Percentiles rank a stretch among this genome's conserved stretches.
phyloP scores from a whole-genome alignment of 2,329 filamentous ascomycete species.

The Diaporthe citriasiana region DNA sequence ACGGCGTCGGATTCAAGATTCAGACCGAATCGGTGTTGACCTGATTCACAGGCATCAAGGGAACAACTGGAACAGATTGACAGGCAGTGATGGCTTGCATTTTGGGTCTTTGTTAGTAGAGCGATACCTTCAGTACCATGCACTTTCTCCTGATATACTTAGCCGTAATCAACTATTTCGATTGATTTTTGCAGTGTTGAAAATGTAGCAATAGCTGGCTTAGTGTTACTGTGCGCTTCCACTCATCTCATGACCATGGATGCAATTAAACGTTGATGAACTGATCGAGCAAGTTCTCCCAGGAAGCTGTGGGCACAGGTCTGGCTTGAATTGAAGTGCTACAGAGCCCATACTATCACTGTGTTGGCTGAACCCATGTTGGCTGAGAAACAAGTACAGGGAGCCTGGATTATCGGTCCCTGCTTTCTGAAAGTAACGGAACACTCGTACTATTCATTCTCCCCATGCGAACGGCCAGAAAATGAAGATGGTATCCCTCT shows the following conservation, averaged over 20 bases:
- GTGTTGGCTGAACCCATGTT: neutral
- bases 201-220: no score
- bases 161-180: neutral
- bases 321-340: neutral
- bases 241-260: no score
- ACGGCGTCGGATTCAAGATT: conserved; percentile 73
- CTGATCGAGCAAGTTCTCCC: no score
- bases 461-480: neutral
- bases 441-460: no score
- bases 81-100: neutral
- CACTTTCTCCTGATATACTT: neutral
- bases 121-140: neutral
- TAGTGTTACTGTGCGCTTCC: no score
- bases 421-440: no score
- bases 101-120: neutral
- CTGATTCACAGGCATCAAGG: neutral
- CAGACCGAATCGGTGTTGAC: conserved; percentile 64
- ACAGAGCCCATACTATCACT: neutral
- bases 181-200: no score
- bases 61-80: neutral
- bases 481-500: neutral
- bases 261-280: no score
- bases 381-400: neutral
- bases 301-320: no score
- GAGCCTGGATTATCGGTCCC: neutral